Evolutionary conservation across 139 green algal genomes (phyloP).

Genomic region (Auxenochlorella protothecoides): DNA sequence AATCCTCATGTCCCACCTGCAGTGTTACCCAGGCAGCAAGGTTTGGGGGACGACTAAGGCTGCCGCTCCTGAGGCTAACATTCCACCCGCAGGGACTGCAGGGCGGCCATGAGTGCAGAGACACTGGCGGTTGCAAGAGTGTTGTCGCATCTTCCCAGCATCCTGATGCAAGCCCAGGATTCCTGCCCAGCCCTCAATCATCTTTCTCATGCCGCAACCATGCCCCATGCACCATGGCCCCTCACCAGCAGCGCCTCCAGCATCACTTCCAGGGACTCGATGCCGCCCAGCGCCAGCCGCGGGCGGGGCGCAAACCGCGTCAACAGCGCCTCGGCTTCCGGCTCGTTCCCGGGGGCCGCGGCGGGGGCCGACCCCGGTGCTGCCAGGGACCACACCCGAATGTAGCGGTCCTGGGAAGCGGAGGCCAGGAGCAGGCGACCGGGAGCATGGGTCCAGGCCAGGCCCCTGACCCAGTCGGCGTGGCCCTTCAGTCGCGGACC

Average conservation of each 20-base stretch:
- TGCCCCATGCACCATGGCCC: too few species aligned
- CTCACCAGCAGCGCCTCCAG: slow-evolving; percentile 71
- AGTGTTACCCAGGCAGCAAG: too few species aligned
- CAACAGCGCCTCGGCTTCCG: slow-evolving; percentile 14
- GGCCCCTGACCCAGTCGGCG: slow-evolving; percentile 69
- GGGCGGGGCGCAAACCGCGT: slow-evolving; percentile 47
- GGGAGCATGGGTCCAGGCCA: slow-evolving; percentile 48
- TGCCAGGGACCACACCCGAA: slow-evolving; percentile 50
- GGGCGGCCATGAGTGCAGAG: too few species aligned
- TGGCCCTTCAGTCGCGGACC: slow-evolving; percentile 57
- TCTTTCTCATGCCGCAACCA: too few species aligned
- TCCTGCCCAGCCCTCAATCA: too few species aligned
- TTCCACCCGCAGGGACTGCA: too few species aligned
- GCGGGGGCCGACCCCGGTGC: not conserved
- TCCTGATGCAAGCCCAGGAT: too few species aligned
- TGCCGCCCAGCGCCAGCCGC: slow-evolving; percentile 3
- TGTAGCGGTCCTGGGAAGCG: slow-evolving; percentile 76
- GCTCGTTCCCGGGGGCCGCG: not conserved
- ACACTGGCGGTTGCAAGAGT: too few species aligned
- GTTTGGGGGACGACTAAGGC: too few species aligned
- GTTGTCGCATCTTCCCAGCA: too few species aligned
- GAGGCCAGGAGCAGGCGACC: slow-evolving; percentile 71
- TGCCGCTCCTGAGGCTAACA: too few species aligned
- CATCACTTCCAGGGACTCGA: slow-evolving; percentile 24
- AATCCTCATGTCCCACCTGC: slow-evolving; percentile 82